These are phyloP conservation scores for Petunia axillaris DNA, from an alignment of 257 asterid genomes.

Conservation along the genomic window DNA sequence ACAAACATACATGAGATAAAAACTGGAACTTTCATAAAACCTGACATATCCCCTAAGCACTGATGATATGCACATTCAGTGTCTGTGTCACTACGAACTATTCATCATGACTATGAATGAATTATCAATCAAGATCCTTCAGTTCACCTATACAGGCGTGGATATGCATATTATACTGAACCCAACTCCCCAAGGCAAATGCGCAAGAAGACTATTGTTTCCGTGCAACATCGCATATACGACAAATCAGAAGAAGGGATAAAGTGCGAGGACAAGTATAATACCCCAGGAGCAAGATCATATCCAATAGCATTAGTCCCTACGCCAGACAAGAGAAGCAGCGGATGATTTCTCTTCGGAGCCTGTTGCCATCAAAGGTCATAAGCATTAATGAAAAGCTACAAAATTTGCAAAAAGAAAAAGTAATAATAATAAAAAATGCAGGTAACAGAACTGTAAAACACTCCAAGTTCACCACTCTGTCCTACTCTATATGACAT, in stretches of 20 bases:
- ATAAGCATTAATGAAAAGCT: not conserved
- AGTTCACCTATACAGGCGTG: not conserved
- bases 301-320: conserved; percentile 98
- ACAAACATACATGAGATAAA: not conserved
- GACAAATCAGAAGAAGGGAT: not conserved
- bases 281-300: conserved; percentile 93
- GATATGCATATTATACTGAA: not conserved
- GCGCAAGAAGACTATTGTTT: not conserved
- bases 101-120: conserved; percentile 2
- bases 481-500: not conserved
- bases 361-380: conserved; percentile 46
- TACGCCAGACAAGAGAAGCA: conserved; percentile 88
- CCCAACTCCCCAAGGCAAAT: not conserved
- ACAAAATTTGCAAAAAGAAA: not conserved
- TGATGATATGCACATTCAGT: not conserved
- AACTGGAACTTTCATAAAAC: not conserved
- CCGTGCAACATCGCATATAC: not conserved
- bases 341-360: conserved; percentile 85
- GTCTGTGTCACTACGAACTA: not conserved
- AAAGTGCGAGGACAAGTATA: not conserved
- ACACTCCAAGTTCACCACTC: not conserved
- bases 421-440: not conserved
- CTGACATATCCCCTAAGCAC: conserved; percentile 9
- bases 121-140: not conserved
- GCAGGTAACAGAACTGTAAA: not conserved